Evolutionary conservation across 257 asterid species (phyloP), one percentile per base, ranked within the genome.

Genomic region (Cinchona pubescens): DNA sequence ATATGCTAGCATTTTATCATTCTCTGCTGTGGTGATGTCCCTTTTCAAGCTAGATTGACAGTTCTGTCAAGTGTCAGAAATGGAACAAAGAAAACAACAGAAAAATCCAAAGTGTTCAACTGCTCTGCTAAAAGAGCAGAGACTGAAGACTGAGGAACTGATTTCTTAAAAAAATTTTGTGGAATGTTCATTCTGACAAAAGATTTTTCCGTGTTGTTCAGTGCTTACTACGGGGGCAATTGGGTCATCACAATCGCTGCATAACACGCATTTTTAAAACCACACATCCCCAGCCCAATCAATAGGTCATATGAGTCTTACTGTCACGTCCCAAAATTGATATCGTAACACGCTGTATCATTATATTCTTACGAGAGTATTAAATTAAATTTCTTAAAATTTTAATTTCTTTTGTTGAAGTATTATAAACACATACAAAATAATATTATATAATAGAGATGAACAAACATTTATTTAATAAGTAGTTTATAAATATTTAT

Each of bases 61-160:
- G 8, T n/a, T 72, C 48, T 72, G 76, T 59, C 68, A 40, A 18
- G 2, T 72, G 76, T 59, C 68, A 40, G 27, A 2, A 40, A 72
- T 72, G 35, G 18, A 69, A 55, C 61, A 55, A 42, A 11, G 21
- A n/a, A n/a, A n/a, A n/a, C n/a, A 67, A 6, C 69, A 25, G 74
- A 75, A 53, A 40, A 75, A 16, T 51, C 71, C 79, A 53, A 23
- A 75, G 49, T 8, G 40, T 42, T 30, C 68, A 60, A 37, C 15
- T 53, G 2, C 46, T 11, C 34, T 32, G 37, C 19, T 59, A 23
- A 25, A 21, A 40, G 12, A 72, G 1, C 27, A 40, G 25, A 37
- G 53, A 71, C 14, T 6, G 4, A 10, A 3, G 10, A 29, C 27
- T 49, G 75, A 23, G 1, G 32, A 42, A 66, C 53, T 21, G 48